Conservation (phyloP, 148 eudicot genomes). For the Tetragonia tetragonoides region DNA sequence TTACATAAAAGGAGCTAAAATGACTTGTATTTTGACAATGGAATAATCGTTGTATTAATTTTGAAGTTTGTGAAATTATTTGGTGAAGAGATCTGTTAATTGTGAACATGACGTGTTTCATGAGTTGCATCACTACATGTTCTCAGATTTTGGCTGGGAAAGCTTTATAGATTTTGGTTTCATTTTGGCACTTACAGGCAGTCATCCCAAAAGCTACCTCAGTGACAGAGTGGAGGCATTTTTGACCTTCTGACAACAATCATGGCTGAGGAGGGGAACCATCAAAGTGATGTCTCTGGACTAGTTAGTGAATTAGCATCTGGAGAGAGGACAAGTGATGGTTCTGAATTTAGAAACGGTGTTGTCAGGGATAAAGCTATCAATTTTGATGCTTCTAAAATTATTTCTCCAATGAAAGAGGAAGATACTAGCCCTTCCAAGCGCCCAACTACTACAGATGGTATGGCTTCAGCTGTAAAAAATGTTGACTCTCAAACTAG, state of each 20-base stretch:
- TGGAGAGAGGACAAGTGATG: conserved; percentile 23
- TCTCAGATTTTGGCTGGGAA: not conserved
- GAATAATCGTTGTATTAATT: not conserved
- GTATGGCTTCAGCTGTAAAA: conserved; percentile 1
- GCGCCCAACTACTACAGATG: conserved; percentile 7
- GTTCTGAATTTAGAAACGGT: conserved; percentile 13
- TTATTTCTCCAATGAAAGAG: conserved; percentile 17
- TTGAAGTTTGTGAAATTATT: not conserved
- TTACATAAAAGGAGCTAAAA: not conserved
- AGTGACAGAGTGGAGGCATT: not conserved
- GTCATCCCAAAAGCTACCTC: not conserved
- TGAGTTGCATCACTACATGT: not conserved
- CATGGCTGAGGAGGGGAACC: conserved; percentile 30
- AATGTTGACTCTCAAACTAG: conserved; percentile 3
- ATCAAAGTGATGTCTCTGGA: conserved; percentile 20
- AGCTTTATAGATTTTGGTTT: not conserved
- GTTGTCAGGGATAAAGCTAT: conserved; percentile 11
- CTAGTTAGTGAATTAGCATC: conserved; percentile 15
- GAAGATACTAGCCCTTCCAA: conserved; percentile 11
- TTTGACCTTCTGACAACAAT: conserved; percentile 8
- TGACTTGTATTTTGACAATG: not conserved
- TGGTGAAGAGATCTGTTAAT: not conserved
- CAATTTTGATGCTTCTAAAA: conserved; percentile 14
- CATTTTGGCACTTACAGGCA: conserved; percentile 5
- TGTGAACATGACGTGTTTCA: not conserved